A percentile compares a stretch with the other conserved stretches of the same genome.
Evolutionary conservation across 2,329 filamentous ascomycete species (phyloP).

Genomic region (Aspergillus proliferans): DNA sequence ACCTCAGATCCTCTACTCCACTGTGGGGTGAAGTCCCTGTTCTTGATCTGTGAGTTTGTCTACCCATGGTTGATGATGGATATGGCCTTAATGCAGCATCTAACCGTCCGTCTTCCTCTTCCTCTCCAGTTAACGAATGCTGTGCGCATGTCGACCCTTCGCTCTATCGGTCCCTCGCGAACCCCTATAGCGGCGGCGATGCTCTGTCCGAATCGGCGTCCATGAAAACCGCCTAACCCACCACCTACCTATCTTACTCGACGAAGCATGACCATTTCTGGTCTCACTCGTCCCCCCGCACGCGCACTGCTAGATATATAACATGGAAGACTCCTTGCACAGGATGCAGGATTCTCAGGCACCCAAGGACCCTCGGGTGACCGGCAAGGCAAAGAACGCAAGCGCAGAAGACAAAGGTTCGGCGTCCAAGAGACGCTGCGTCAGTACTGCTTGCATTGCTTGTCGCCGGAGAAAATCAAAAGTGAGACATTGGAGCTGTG

Average conservation of each 20-base stretch:
- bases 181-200: conserved; percentile 3
- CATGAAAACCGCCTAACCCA: not conserved
- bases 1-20: not conserved
- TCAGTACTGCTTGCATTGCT: conserved; percentile 78
- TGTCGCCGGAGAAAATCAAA: conserved; percentile 75
- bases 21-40: not conserved
- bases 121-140: not conserved
- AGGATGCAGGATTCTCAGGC: conserved; percentile 7
- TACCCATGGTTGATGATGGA: not conserved
- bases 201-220: not conserved
- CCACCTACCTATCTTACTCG: not conserved
- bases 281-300: conserved; percentile 10
- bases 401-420: conserved; percentile 21
- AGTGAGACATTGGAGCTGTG: conserved; percentile 21
- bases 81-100: not conserved
- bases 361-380: conserved; percentile 10
- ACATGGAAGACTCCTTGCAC: conserved; percentile 18
- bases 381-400: conserved; percentile 23
- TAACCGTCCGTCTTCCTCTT: not conserved
- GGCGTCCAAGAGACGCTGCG: conserved; percentile 62
- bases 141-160: not conserved
- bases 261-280: conserved; percentile 18
- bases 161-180: not conserved
- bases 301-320: conserved; percentile 20
- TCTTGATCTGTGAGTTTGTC: not conserved